Conservation (phyloP, 2,329 filamentous ascomycete species). For the Aspergillus nomiae region DNA sequence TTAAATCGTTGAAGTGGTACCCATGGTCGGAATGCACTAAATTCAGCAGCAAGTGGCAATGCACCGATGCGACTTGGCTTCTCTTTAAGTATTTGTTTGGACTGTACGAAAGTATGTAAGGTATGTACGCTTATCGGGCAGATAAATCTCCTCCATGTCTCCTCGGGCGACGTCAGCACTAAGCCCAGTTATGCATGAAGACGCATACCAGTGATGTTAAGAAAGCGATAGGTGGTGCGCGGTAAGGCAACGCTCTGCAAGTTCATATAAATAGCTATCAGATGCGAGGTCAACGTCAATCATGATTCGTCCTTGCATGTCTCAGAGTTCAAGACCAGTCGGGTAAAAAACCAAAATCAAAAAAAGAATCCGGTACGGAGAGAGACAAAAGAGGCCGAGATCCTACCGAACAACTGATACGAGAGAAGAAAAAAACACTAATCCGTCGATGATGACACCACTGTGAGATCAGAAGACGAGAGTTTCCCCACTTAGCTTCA, state of each 20-base stretch:
- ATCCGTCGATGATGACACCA: background rate
- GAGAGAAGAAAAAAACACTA: background rate
- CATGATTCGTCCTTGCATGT: slow-evolving; percentile 1
- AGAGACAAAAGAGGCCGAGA: background rate
- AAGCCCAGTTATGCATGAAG: background rate
- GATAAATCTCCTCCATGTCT: background rate
- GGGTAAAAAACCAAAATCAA: background rate
- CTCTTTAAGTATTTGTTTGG: background rate
- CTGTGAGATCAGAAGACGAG: background rate
- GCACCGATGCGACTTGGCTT: background rate
- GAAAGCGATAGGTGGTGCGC: background rate
- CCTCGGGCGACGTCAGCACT: background rate
- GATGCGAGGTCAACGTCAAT: background rate
- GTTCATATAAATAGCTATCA: background rate
- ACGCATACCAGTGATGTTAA: background rate
- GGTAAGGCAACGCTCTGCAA: background rate
- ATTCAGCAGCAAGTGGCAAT: slow-evolving; percentile 1
- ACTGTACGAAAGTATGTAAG: background rate
- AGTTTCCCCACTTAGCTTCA: background rate
- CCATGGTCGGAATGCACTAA: background rate
- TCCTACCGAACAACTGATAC: background rate
- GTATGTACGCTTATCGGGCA: background rate
- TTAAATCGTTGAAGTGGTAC: background rate
- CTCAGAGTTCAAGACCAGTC: background rate
- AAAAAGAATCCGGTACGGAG: background rate